Conservation (phyloP, 2,329 filamentous ascomycete species). For the Tolypocladium nubicola region DNA sequence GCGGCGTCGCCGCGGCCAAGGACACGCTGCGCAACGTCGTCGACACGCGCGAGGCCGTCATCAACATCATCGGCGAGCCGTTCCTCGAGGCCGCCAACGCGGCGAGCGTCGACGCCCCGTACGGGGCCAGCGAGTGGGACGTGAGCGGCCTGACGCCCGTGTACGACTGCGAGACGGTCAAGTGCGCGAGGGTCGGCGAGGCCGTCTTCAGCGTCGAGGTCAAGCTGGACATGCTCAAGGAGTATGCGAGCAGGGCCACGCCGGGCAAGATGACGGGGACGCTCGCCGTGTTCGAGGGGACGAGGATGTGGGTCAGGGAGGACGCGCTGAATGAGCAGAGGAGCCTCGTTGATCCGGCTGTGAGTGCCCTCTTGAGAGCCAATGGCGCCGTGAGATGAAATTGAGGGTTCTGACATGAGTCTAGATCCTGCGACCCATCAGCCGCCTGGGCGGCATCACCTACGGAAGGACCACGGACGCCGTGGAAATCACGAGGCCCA, state of each 20-base stretch:
- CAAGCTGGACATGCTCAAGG: constrained; percentile 60
- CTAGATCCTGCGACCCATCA: constrained; percentile 62
- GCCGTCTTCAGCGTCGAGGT: constrained; percentile 76
- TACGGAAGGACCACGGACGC: constrained; percentile 63
- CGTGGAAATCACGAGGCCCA: constrained; percentile 58
- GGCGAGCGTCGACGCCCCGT: constrained; percentile 67
- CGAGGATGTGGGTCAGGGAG: constrained; percentile 67
- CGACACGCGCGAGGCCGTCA: constrained; percentile 63
- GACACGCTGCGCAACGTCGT: constrained; percentile 68
- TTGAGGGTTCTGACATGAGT: not conserved
- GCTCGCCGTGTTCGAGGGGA: constrained; percentile 70
- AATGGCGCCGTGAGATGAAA: not conserved
- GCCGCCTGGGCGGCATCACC: constrained; percentile 74
- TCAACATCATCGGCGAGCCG: constrained; percentile 81
- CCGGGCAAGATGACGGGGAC: constrained; percentile 68
- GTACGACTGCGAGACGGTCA: constrained; percentile 52
- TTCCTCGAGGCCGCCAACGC: constrained; percentile 83
- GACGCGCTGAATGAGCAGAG: constrained; percentile 75
- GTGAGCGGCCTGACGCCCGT: constrained; percentile 66
- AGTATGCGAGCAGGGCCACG: constrained; percentile 63
- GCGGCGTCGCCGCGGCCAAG: constrained; percentile 46
- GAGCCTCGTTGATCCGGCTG: constrained; percentile 61
- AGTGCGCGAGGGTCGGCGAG: constrained; percentile 65
- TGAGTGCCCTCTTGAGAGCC: constrained; percentile 24
- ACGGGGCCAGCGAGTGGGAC: constrained; percentile 69